Evolutionary conservation across 1,284 basidiomycete species (phyloP), one percentile per base, ranked within the genome.

Genomic region (Nidula niveotomentosa): DNA sequence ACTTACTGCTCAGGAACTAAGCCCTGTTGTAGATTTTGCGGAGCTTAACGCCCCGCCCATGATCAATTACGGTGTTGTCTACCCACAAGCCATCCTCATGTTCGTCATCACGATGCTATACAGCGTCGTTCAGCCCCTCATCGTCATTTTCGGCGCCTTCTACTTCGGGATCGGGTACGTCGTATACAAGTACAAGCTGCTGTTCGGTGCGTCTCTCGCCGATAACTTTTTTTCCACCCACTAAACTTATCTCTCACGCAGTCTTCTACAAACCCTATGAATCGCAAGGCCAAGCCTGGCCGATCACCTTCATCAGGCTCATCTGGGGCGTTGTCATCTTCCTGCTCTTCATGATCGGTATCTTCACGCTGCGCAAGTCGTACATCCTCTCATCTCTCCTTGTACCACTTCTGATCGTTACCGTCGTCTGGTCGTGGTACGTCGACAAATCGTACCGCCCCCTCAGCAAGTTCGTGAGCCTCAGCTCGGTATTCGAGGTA

Each of bases 11-110:
- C 56, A 55, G 51, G 50, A 53, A 36, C 53, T 36, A 43, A n/a
- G 3, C 18, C 13, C 13, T 47, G 45, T 8, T 47, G 6, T 61
- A 91, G 96, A 98, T 65, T 96, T 88, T 63, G 96, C 96, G 8
- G 95, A 97, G 70, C 80, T 97, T n/a, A 97, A 98, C 65, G 93
- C 94, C 0, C 96, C 96, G 9, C 95, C 96, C 0, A 93, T 94
- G 86, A 90, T 98, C 70, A 95, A 97, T 70, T 96, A 97, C 62
- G 95, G 95, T 53, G 77, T 86, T 30, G 90, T 96, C 7, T 96
- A 98, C 67, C 96, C 96, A 0, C 94, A 97, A 68, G 93, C 95
- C 2, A 91, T 99, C 56, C 80, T 99, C 45, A 88, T 99, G 64
- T 99, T 98, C 72, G 93, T 95, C 53, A 90, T 99, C 66, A 95